A percentile compares a stretch with the other conserved stretches of the same genome.
These are phyloP conservation scores for Terana coerulea DNA, from an alignment of 768 basidiomycete genomes.

Conservation along the genomic window DNA sequence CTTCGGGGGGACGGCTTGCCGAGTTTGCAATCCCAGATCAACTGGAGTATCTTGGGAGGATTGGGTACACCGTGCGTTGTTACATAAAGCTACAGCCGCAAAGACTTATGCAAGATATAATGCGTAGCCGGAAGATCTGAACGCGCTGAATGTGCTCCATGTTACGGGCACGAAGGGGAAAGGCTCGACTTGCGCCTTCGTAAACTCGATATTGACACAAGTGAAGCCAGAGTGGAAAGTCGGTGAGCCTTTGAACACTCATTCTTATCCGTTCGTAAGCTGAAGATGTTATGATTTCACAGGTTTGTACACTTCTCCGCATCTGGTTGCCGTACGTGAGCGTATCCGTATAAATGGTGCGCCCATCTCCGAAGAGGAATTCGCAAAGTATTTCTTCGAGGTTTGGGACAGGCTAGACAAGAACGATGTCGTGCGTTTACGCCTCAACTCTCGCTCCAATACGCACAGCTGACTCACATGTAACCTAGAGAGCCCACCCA, in stretches of 20 bases:
- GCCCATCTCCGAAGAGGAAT: constrained; percentile 84
- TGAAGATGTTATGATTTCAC: background rate
- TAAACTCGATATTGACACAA: constrained; percentile 79
- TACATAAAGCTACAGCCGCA: constrained; percentile 11
- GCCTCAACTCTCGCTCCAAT: background rate
- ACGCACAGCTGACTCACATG: background rate
- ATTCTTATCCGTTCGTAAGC: background rate
- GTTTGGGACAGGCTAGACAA: constrained; percentile 83
- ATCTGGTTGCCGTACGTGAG: constrained; percentile 93
- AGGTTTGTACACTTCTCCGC: constrained; percentile 97
- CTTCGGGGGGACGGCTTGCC: constrained; percentile 57
- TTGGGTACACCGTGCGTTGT: constrained; percentile 75
- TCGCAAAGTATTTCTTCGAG: constrained; percentile 91
- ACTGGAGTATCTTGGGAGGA: constrained; percentile 81
- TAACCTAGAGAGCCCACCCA: constrained; percentile 40
- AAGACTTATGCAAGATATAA: constrained; percentile 6
- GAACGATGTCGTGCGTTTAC: constrained; percentile 52
- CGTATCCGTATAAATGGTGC: constrained; percentile 90
- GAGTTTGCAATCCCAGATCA: constrained; percentile 79
- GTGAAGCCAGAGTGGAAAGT: constrained; percentile 74
- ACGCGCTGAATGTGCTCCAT: constrained; percentile 88
- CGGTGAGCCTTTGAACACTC: constrained; percentile 43
- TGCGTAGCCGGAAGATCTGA: constrained; percentile 73
- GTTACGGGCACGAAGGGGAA: constrained; percentile 99
- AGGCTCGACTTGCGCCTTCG: constrained; percentile 94